Evolutionary conservation across 2,329 filamentous ascomycete genomes (phyloP), one percentile per base, ranked within the genome.

Genomic region (Arthrobotrys entomopaga): DNA sequence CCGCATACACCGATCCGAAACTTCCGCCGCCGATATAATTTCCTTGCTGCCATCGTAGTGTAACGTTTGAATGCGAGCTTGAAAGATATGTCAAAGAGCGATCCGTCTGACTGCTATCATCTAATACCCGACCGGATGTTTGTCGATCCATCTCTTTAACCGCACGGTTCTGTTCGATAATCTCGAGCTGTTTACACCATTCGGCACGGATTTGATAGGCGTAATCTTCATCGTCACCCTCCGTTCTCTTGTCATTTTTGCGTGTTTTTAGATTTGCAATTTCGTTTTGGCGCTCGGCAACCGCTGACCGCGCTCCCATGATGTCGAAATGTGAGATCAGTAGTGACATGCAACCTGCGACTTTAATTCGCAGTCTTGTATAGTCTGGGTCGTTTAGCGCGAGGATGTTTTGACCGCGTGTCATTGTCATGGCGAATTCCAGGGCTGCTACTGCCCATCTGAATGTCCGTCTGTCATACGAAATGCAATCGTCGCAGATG

Each of bases 271-370:
- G 87, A 71, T 93, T 84, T 26, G 91, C 90, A 79, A 97, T 94
- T 77, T 93, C 86, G 49, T 91, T 87, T 80, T 96, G 92, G 81
- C 92, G 93, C 82, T 99, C 95, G 1, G 93, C 92, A 82, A 97
- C 93, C 3, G 95, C 95, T 5, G 93, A 97, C 79, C 94, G 89
- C 24, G 95, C 95, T 22, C 95, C 95, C 91, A 99, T 97, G 82
- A 99, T 98, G 81, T 99, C 95, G 79, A 99, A 99, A 82, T 99
- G 95, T 8, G 93, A 97, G 77, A 99, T 98, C 56, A 99, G 85
- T 22, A 99, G 86, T 19, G 92, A 93, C 95, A 99, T 99, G 81
- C 95, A 99, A 0, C 94, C 94, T 7, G 93, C 93, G 3, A 99
- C 95, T 81, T 97, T 98, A 69, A 88, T 86, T 50, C 94, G 88